Percentiles rank a stretch among this genome's conserved stretches.
Conservation (phyloP, 352 stramenopile genomes). For the Ophiocytium majus region DNA sequence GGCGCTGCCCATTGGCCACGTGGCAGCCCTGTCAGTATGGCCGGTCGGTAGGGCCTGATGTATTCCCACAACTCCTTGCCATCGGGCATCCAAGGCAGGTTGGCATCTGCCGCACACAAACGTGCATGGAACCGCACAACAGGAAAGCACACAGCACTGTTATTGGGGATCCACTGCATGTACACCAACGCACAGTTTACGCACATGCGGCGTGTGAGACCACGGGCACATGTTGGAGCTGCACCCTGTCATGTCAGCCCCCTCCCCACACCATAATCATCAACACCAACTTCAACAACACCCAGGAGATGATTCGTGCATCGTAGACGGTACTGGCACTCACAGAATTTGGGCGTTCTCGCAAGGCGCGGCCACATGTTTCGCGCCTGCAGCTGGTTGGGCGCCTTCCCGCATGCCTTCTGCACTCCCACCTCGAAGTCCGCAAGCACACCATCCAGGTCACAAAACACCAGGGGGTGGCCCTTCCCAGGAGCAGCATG, state of each 20-base stretch:
- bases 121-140: too few species aligned
- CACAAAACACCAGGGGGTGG: constrained; percentile 34
- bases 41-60: constrained; percentile 32
- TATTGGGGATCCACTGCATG: too few species aligned
- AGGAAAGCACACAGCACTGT: too few species aligned
- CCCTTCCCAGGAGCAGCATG: too few species aligned
- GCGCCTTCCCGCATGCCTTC: constrained; percentile 25
- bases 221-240: too few species aligned
- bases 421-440: constrained; percentile 46
- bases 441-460: constrained; percentile 51
- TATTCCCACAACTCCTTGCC: constrained; percentile 43
- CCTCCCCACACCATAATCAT: too few species aligned
- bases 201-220: too few species aligned
- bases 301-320: too few species aligned
- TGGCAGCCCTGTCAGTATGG: constrained; percentile 52
- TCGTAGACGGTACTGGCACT: too few species aligned
- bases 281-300: too few species aligned
- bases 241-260: too few species aligned
- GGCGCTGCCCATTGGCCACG: constrained; percentile 49
- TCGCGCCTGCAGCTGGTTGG: constrained; percentile 32
- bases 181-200: too few species aligned
- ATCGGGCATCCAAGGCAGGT: constrained; percentile 56
- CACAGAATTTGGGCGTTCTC: constrained; percentile 37
- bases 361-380: constrained; percentile 43
- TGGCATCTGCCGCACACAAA: constrained; percentile 27